phyloP scores from a whole-genome alignment of 73 alveolate genomes.

The Uronychia binucleata region DNA sequence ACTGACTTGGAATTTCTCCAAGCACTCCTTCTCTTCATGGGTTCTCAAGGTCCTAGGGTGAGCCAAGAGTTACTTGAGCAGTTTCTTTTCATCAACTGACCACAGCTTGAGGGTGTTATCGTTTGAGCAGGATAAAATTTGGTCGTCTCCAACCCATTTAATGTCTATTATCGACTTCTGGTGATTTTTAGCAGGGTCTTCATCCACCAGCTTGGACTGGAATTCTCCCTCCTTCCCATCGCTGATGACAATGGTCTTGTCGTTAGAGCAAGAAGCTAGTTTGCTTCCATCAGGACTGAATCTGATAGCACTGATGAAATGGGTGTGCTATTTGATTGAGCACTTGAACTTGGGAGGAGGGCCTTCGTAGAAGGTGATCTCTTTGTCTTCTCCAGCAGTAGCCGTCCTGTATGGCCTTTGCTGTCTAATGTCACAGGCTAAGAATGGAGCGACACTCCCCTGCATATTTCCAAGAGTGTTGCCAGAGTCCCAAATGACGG shows the following conservation, averaged over 20 bases:
- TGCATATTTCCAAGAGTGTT: background rate
- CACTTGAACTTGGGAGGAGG: background rate
- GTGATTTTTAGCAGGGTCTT: background rate
- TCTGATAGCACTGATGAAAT: background rate
- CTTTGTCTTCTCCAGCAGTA: background rate
- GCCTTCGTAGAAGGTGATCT: background rate
- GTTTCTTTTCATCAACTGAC: background rate
- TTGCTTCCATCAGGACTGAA: background rate
- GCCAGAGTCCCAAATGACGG: background rate
- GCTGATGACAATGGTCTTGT: background rate
- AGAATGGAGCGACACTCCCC: background rate
- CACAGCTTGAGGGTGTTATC: background rate
- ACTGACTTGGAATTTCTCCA: background rate
- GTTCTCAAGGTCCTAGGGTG: background rate
- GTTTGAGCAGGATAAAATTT: background rate
- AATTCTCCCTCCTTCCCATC: background rate
- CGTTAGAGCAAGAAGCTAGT: background rate
- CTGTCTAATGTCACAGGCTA: background rate
- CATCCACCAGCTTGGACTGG: background rate
- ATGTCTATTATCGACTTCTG: background rate
- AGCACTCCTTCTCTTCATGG: background rate
- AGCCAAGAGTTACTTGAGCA: background rate
- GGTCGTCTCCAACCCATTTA: background rate
- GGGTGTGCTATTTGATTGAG: background rate
- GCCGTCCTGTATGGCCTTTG: background rate